These are phyloP conservation scores for Tuber umbilicatum DNA, from an alignment of 495 filamentous ascomycete genomes.

Conservation along the genomic window DNA sequence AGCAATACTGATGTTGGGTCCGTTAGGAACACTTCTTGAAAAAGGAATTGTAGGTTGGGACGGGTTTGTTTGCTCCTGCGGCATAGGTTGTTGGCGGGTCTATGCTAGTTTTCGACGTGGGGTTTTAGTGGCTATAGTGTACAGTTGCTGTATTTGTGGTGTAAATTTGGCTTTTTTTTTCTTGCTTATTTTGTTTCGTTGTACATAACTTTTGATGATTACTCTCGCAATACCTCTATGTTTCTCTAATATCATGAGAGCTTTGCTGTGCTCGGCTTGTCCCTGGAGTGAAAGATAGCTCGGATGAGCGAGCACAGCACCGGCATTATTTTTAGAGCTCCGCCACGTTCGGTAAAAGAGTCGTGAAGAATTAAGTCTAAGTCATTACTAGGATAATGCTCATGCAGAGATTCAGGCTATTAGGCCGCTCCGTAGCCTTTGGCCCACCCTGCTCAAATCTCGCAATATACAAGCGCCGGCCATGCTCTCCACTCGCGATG, in stretches of 20 bases:
- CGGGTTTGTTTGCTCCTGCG: background rate
- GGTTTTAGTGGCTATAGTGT: background rate
- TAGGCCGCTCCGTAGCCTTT: too few species aligned
- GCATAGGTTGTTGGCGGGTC: background rate
- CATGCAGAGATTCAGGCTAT: background rate
- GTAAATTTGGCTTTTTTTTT: background rate
- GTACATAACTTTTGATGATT: background rate
- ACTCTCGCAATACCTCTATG: background rate
- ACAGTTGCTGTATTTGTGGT: background rate
- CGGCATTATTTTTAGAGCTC: background rate
- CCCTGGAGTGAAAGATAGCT: background rate
- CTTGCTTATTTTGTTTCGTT: background rate
- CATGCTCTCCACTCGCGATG: background rate
- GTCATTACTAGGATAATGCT: background rate
- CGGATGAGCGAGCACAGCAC: background rate
- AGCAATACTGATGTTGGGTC: background rate
- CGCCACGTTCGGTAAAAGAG: background rate
- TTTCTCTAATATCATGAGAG: background rate
- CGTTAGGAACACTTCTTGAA: conserved; percentile 52
- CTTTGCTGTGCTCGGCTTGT: background rate
- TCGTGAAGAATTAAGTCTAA: background rate
- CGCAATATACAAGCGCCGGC: background rate
- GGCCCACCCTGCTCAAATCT: background rate
- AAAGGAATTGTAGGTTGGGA: conserved; percentile 50
- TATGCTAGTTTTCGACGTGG: background rate